Conservation (phyloP, 163 green algal genomes). For the Scenedesmus sp. region DNA sequence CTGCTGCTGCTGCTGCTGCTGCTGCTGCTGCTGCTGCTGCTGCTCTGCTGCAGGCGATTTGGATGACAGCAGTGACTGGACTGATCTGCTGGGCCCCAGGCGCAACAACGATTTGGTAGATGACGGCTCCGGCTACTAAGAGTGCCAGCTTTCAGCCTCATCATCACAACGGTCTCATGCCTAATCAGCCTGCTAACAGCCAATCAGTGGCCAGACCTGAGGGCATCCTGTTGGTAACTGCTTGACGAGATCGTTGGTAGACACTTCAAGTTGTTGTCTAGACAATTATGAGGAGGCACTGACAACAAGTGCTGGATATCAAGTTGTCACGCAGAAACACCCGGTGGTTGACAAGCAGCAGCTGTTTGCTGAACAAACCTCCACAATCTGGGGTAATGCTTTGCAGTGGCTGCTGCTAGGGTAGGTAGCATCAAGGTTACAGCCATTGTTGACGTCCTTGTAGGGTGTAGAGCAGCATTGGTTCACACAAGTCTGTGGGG, state of each 20-base stretch:
- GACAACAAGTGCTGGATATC: neutral
- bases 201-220: neutral
- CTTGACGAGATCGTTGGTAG: too few species aligned
- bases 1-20: too few species aligned
- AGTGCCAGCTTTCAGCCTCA: neutral
- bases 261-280: too few species aligned
- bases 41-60: conserved; percentile 15
- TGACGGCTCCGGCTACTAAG: neutral
- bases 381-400: neutral
- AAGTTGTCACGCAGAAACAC: too few species aligned
- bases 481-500: neutral
- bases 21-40: neutral
- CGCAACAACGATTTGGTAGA: neutral
- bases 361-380: neutral
- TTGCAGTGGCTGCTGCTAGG: neutral
- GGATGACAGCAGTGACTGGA: neutral
- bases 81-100: neutral
- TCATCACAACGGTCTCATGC: neutral
- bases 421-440: neutral
- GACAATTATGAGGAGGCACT: neutral
- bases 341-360: neutral
- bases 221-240: too few species aligned
- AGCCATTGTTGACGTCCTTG: too few species aligned
- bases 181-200: neutral
- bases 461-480: neutral